Conservation (phyloP, 2,329 filamentous ascomycete species). For the Mycosphaerelloides madeirae region DNA sequence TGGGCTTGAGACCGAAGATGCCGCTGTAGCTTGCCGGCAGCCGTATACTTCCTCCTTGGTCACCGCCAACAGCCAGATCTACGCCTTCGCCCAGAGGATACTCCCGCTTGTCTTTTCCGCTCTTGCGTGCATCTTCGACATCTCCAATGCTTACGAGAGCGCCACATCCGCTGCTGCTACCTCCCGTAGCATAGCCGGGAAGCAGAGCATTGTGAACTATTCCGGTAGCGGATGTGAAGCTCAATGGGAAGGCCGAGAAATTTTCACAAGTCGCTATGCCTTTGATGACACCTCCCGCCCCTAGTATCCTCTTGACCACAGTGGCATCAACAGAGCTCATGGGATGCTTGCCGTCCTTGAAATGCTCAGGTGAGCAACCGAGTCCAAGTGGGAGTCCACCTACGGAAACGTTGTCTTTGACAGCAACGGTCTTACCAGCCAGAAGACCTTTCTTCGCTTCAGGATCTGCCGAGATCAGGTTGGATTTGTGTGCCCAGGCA, state of each 20-base stretch:
- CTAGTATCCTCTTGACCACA: slow-evolving; percentile 41
- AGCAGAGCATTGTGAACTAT: slow-evolving; percentile 40
- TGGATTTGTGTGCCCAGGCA: slow-evolving; percentile 40
- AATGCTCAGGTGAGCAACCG: slow-evolving; percentile 37
- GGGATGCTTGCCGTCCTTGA: slow-evolving; percentile 36
- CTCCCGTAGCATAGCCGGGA: slow-evolving; percentile 34
- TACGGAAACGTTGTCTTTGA: slow-evolving; percentile 49
- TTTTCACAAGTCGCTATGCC: slow-evolving; percentile 49
- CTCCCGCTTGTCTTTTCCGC: slow-evolving; percentile 19
- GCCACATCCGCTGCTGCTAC: slow-evolving; percentile 33
- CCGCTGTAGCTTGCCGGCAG: slow-evolving; percentile 73
- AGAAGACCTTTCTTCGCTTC: slow-evolving; percentile 20
- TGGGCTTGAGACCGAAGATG: slow-evolving; percentile 75
- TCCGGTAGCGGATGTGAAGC: slow-evolving; percentile 43
- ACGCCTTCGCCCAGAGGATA: slow-evolving; percentile 30
- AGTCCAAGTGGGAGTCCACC: slow-evolving; percentile 43
- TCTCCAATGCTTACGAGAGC: slow-evolving; percentile 31
- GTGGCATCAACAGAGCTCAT: slow-evolving; percentile 42
- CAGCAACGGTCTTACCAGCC: slow-evolving; percentile 33
- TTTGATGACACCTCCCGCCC: slow-evolving; percentile 39
- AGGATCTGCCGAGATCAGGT: slow-evolving; percentile 27
- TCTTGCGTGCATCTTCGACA: slow-evolving; percentile 24
- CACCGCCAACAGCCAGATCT: slow-evolving; percentile 36
- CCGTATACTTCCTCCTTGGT: slow-evolving; percentile 66
- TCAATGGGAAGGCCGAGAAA: slow-evolving; percentile 41